These are phyloP conservation scores for Kwoniella dendrophila DNA, from an alignment of 768 basidiomycete species.

Conservation along the genomic window DNA sequence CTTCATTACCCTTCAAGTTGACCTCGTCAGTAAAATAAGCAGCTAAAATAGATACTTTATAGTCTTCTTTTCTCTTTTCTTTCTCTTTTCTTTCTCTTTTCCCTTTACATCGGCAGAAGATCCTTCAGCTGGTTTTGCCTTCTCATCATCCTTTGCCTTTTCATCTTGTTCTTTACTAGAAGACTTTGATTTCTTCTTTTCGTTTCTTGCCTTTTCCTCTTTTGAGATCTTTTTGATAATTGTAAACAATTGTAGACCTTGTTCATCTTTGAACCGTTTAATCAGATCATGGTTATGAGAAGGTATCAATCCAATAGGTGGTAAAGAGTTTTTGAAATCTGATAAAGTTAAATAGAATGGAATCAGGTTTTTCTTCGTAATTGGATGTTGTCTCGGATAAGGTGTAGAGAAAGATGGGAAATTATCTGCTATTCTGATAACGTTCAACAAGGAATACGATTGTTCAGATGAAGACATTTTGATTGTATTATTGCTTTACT, in stretches of 20 bases:
- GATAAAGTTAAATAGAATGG: constrained; percentile 27
- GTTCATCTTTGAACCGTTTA: constrained; percentile 13
- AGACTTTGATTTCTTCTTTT: not conserved
- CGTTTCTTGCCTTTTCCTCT: not conserved
- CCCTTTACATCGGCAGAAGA: not conserved
- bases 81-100: not conserved
- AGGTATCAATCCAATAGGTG: constrained; percentile 57
- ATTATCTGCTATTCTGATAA: constrained; percentile 27
- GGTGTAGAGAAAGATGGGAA: constrained; percentile 16
- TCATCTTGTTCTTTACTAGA: not conserved
- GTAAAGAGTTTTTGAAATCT: constrained; percentile 21
- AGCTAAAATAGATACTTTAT: constrained; percentile 19
- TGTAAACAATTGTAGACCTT: constrained; percentile 3
- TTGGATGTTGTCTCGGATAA: constrained; percentile 20
- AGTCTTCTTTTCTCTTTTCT: constrained; percentile 7
- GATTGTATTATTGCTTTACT: not conserved
- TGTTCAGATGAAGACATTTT: not conserved
- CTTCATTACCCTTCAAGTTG: constrained; percentile 25
- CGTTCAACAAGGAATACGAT: not conserved
- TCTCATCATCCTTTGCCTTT: not conserved
- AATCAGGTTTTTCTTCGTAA: constrained; percentile 9
- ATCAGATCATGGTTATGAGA: constrained; percentile 47
- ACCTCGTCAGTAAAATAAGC: constrained; percentile 33
- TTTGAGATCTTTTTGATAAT: constrained; percentile 57
- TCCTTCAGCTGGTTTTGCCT: not conserved